Evolutionary conservation across 345 rosid genomes (phyloP), one percentile per base, ranked within the genome.

Genomic region (Corymbia maculata): DNA sequence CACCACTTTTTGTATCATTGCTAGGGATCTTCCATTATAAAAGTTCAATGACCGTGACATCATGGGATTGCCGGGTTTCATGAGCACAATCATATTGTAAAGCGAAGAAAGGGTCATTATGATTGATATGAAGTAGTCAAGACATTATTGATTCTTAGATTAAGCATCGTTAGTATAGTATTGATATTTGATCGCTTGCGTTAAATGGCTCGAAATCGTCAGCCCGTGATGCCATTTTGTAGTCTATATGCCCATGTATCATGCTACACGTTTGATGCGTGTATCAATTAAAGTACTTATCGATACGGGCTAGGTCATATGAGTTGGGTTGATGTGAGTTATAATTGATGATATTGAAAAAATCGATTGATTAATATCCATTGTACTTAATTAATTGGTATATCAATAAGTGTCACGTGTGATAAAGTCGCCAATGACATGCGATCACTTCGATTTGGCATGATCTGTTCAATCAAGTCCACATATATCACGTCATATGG

Each of bases 301-400:
- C 13, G 70, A n/a, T 64, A 6, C 0, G 0, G 13, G 36, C 32
- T 26, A 8, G n/a, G 36, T 64, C n/a, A n/a, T n/a, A n/a, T n/a
- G n/a, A n/a, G n/a, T n/a, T n/a, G n/a, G n/a, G n/a, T n/a, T n/a
- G n/a, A n/a, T n/a, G n/a, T n/a, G n/a, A n/a, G n/a, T n/a, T n/a
- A n/a, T 13, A 64, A 64, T 64, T 13, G 75, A 13, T 0, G 8
- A n/a, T 13, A 6, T n/a, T 13, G 36, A 64, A 64, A 64, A 8
- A n/a, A 13, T n/a, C 15, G 19, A n/a, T 13, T 9, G 6, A n/a
- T 64, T 64, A 0, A 64, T 6, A 0, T n/a, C 17, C 6, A 30
- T 64, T n/a, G 13, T 28, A 15, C n/a, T 28, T 28, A 64, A 64
- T 15, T 64, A n/a, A 2, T 64, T n/a, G 36, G 70, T 64, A 7